Base-by-base conservation (phyloP, 2,329 filamentous ascomycete genomes). In the Colletotrichum ledebouriae region DNA sequence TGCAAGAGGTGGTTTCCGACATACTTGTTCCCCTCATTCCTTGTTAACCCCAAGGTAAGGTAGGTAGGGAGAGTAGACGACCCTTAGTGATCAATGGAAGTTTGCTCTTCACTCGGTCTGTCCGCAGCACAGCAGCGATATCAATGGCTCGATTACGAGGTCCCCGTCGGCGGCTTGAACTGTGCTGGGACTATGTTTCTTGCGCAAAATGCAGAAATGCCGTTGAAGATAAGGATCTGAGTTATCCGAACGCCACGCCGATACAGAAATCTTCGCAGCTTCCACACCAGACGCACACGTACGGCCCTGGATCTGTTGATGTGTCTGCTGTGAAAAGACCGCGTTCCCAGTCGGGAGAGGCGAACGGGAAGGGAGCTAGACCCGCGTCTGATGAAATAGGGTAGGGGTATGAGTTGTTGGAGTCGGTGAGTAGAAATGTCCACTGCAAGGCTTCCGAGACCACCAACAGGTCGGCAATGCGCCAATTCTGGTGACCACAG, bases 131-230 rank as follows among this genome's bases (percentile, higher is more conserved):
- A 59, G 41, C 20, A 53, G 13, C 39, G 34, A 50, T 46, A 64
- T 68, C 49, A 64, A 55, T 68, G 65, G 65, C 17, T 59, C 47
- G 47, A 64, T 64, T 68, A 68, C 61, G 65, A 68, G 55, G 33
- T 49, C 20, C 33, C 25, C 25, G 39, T 41, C 33, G 13, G 55
- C 59, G 61, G 61, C 55, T 59, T 64, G 34, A 22, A 37, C 25
- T 17, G 6, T 47, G 34, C 15, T 53, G 55, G 37, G 12, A 39
- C 47, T 41, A 11, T 64, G 37, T 17, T 17, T n/a, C 17, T 57
- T 65, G 20, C n/a, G 61, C 47, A 20, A 55, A 34, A 47, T 42
- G 29, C 58, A 58, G 53, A 39, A 29, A 7, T 52, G 65, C 53
- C 60, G 65, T 68, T 65, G 60, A 49, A 46, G 60, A 68, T 59